Evolutionary conservation across 169 alveolate genomes (phyloP), one percentile per base, ranked within the genome.

Genomic region (Cardiosporidium cionae): DNA sequence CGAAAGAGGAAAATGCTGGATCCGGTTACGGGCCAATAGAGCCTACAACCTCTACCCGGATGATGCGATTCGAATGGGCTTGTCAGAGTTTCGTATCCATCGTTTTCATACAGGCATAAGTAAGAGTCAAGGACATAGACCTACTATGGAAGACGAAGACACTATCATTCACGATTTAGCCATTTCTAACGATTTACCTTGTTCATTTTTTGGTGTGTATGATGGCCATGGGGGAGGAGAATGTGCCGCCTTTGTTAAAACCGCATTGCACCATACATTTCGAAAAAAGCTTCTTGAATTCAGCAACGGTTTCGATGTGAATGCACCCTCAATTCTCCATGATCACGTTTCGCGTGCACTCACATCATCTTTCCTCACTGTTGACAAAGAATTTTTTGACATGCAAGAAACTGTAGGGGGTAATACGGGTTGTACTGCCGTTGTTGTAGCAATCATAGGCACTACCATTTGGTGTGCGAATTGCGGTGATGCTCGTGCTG

Each of bases 401-500:
- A 36, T 31, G 7, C 44, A 62, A 23, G 68, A 27, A 34, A 29
- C 4, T 37, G 6, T 1, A 16, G 58, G 4, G 62, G 5, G 31
- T 1, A 33, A 32, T 22, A 1, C 44, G 7, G 52, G 44, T 2
- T 80, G 94, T 54, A 87, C 96, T 2, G 86, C 93, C 2, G 88
- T 91, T 25, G 93, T 88, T 7, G 90, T 87, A 33, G 90, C 88
- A 29, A 78, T 91, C 53, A 65, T 87, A 54, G 90, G 78, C 27
- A 91, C 87, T 0, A 79, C 74, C 37, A 28, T 80, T 35, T 90
- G 81, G 31, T 86, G 79, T 62, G 99, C 99, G 25, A 96, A 96
- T 85, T 97, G 98, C 58, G 99, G 99, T 4, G 99, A 97, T 81
- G 90, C 98, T 29, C 81, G 99, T 71, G 97, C 98, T 5, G 94